phyloP scores from a whole-genome alignment of 164 flowering plant genomes.

The Piper longum region DNA sequence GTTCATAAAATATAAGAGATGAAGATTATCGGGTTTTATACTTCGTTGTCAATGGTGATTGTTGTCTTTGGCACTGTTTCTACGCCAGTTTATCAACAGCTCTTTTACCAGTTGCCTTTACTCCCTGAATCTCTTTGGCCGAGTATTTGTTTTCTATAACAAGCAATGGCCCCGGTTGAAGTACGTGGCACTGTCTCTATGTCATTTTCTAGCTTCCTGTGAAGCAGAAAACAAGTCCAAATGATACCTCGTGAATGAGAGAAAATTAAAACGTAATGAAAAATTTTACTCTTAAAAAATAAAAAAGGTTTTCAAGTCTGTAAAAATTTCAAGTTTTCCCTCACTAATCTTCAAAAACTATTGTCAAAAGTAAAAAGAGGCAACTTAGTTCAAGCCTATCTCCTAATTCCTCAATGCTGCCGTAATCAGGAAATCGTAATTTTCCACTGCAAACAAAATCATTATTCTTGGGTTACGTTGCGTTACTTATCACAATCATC shows the following conservation, averaged over 20 bases:
- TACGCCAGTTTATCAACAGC: conserved; percentile 68
- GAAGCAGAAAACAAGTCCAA: background rate
- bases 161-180: conserved; percentile 92
- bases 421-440: too few relatives aligned
- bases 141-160: conserved; percentile 82
- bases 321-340: too few relatives aligned
- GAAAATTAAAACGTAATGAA: background rate
- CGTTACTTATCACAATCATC: too few relatives aligned
- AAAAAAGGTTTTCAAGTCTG: too few relatives aligned
- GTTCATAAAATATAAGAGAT: too few relatives aligned
- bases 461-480: too few relatives aligned
- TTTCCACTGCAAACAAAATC: too few relatives aligned
- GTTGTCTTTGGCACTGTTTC: conserved; percentile 21
- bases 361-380: too few relatives aligned
- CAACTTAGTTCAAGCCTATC: too few relatives aligned
- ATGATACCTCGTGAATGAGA: background rate
- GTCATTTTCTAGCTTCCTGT: conserved; percentile 80
- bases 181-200: conserved; percentile 75
- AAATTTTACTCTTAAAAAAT: too few relatives aligned
- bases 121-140: conserved; percentile 48
- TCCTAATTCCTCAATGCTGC: too few relatives aligned
- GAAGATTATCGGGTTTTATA: background rate
- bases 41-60: background rate
- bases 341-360: too few relatives aligned
- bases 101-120: conserved; percentile 37